phyloP scores from a whole-genome alignment of 129 eudicot species.

The Flaveria brownii region DNA sequence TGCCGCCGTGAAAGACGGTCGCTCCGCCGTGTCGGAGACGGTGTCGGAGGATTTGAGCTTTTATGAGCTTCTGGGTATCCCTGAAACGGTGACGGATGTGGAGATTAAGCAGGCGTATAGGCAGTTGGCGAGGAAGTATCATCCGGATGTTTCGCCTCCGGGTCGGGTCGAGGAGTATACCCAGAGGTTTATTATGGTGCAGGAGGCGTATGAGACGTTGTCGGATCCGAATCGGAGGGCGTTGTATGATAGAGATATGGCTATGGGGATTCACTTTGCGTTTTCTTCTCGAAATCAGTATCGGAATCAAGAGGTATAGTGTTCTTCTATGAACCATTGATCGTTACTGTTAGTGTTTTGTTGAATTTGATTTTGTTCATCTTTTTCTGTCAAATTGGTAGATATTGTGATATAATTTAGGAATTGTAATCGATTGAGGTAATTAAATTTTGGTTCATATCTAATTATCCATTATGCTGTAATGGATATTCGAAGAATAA shows the following conservation, averaged over 20 bases:
- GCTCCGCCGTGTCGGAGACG: constrained; percentile 20
- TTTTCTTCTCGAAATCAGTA: constrained; percentile 49
- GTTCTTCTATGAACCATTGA: neutral
- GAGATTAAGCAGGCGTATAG: constrained; percentile 92
- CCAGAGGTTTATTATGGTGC: constrained; percentile 76
- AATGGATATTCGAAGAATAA: too few relatives aligned
- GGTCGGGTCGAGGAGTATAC: constrained; percentile 79
- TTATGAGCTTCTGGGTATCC: constrained; percentile 77
- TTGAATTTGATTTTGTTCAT: too few relatives aligned
- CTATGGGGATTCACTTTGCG: constrained; percentile 57
- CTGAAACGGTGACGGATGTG: constrained; percentile 51
- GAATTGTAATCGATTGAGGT: too few relatives aligned
- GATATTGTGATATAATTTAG: too few relatives aligned
- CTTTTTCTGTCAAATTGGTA: too few relatives aligned
- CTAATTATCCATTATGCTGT: too few relatives aligned
- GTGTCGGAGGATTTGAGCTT: constrained; percentile 41
- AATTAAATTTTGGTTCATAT: too few relatives aligned
- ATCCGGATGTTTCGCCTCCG: constrained; percentile 99
- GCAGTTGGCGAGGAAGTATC: constrained; percentile 84
- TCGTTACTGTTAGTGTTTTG: neutral
- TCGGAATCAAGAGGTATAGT: constrained; percentile 49
- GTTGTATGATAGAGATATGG: constrained; percentile 66
- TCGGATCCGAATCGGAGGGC: constrained; percentile 82
- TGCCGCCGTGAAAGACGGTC: constrained; percentile 26
- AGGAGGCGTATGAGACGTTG: constrained; percentile 87